These are phyloP conservation scores for Tilletiaria anomala DNA, from an alignment of 1,284 basidiomycete species.

Conservation along the genomic window DNA sequence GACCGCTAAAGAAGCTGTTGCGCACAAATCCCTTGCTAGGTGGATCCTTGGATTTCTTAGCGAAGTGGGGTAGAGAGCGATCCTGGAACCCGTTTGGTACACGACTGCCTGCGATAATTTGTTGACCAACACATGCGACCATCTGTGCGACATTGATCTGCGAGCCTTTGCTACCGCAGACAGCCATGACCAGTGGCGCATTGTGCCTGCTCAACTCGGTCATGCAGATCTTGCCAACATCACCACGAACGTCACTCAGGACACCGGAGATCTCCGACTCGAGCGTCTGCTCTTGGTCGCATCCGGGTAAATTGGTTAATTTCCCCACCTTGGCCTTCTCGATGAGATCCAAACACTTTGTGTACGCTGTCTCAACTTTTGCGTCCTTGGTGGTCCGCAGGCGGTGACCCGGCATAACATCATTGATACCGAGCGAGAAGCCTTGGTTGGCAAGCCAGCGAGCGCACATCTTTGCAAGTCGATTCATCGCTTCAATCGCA, in stretches of 20 bases:
- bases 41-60: slow-evolving; percentile 91
- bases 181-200: slow-evolving; percentile 96
- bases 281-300: slow-evolving; percentile 89
- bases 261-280: slow-evolving; percentile 89
- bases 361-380: slow-evolving; percentile 78
- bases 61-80: slow-evolving; percentile 93
- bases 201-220: slow-evolving; percentile 89
- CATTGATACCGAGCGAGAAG: slow-evolving; percentile 95
- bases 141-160: slow-evolving; percentile 99
- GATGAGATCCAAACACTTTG: slow-evolving; percentile 73
- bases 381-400: slow-evolving; percentile 67
- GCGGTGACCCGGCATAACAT: slow-evolving; percentile 85
- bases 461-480: slow-evolving; percentile 86
- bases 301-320: slow-evolving; percentile 88
- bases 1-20: slow-evolving; percentile 83
- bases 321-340: slow-evolving; percentile 77
- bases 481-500: slow-evolving; percentile 88
- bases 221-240: slow-evolving; percentile 96
- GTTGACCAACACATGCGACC: slow-evolving; percentile 99
- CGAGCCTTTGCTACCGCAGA: slow-evolving; percentile 94
- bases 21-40: slow-evolving; percentile 96
- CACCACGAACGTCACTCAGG: slow-evolving; percentile 83
- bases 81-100: slow-evolving; percentile 99
- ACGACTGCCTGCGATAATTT: slow-evolving; percentile 95
- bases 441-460: slow-evolving; percentile 92